Conservation (phyloP, 805 yeast genomes). For the Wickerhamomyces alni region DNA sequence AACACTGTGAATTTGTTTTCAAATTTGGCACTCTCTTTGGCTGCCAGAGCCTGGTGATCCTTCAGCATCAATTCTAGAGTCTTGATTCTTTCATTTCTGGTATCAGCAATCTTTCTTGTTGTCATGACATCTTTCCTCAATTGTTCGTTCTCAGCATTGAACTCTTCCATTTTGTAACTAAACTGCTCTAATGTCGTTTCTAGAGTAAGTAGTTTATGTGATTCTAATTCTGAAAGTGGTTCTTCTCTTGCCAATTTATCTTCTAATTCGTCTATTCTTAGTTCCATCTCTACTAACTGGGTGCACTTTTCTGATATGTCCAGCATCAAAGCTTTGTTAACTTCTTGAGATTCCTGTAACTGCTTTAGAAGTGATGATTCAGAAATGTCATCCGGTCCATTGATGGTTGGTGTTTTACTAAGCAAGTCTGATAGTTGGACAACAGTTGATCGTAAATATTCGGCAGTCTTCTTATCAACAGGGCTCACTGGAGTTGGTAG, state of each 20-base stretch:
- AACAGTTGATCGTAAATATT: slow-evolving; percentile 7
- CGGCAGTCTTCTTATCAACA: neutral
- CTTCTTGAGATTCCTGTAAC: slow-evolving; percentile 14
- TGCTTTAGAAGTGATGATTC: slow-evolving; percentile 5
- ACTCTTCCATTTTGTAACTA: slow-evolving; percentile 51
- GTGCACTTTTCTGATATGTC: slow-evolving; percentile 24
- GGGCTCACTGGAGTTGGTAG: slow-evolving; percentile 2
- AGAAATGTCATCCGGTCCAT: neutral
- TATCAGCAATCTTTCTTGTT: slow-evolving; percentile 49
- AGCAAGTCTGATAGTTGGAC: slow-evolving; percentile 12
- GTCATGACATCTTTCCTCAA: slow-evolving; percentile 51
- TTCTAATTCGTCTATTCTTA: slow-evolving; percentile 33
- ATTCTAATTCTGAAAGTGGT: slow-evolving; percentile 18
- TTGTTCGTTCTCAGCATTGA: slow-evolving; percentile 54
- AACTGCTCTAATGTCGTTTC: slow-evolving; percentile 55
- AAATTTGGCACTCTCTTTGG: slow-evolving; percentile 37
- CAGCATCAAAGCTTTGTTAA: slow-evolving; percentile 14
- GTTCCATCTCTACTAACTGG: slow-evolving; percentile 33
- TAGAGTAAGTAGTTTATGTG: slow-evolving; percentile 44
- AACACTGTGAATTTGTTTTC: slow-evolving; percentile 34
- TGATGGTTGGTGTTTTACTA: slow-evolving; percentile 8
- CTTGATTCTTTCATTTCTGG: slow-evolving; percentile 51
- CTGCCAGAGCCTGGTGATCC: slow-evolving; percentile 36
- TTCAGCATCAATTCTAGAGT: slow-evolving; percentile 43
- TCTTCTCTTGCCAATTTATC: slow-evolving; percentile 23